Evolutionary conservation across 345 rosid species (phyloP), one percentile per base, ranked within the genome.

Genomic region (Melastoma malabathricum): DNA sequence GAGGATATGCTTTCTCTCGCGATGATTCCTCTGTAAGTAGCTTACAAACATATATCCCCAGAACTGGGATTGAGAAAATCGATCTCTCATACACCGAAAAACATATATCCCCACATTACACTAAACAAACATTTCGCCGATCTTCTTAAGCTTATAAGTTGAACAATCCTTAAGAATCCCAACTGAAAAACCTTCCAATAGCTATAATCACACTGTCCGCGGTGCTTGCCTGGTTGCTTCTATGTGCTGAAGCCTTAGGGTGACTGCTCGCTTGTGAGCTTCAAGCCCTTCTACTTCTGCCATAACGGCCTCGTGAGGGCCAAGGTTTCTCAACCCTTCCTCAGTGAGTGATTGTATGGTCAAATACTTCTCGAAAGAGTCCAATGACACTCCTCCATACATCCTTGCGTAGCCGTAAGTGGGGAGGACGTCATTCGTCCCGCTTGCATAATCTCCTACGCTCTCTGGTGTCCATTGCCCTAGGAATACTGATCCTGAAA

Each of bases 401-500:
- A 92, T 84, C 48, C 89, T 73, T 7, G 96, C 96, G 64, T 84
- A 87, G 6, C 96, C 96, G 41, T 92, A 92, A 0, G 95, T 87
- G 5, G 93, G 98, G 14, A 58, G 63, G 16, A 64, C 63, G 2
- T 63, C 61, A 54, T 50, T 49, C 43, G 31, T 46, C 3, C 29
- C 96, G 3, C 96, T 92, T 1, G 96, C 98, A 61, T 92, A 87
- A 63, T 92, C 95, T 45, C 96, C 98, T 39, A 87, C 95, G 46
- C 98, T 92, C 69, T 87, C 95, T 2, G 98, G 96, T 0, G 96
- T 92, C 97, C 98, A 87, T 25, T 72, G 78, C 15, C 95, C 97
- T 52, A 89, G 19, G 67, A 89, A 89, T 58, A 86, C 95, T 0
- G 95, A 89, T 16, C 97, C 92, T 83, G 72, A 46, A 44, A n/a